Conservation (phyloP, 1,139 yeast genomes). For the Taphrina populina region DNA sequence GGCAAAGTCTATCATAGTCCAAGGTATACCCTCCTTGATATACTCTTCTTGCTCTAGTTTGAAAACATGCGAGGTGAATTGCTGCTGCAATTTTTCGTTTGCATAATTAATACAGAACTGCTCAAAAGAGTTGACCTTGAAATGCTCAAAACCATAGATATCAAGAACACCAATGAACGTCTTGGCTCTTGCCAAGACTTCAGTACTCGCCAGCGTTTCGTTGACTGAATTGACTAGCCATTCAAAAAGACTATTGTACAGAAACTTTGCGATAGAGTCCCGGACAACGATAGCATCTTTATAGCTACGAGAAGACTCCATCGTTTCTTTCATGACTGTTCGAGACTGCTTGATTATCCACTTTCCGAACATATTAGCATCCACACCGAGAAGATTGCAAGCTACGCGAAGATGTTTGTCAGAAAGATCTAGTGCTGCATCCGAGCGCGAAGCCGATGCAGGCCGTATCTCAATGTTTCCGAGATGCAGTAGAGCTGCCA, state of each 20-base stretch:
- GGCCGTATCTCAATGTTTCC: conserved; percentile 77
- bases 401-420: conserved; percentile 84
- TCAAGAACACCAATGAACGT: conserved; percentile 95
- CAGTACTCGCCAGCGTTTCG: conserved; percentile 69
- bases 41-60: conserved; percentile 96
- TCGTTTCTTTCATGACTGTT: conserved; percentile 87
- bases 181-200: conserved; percentile 55
- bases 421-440: conserved; percentile 77
- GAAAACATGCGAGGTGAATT: conserved; percentile 94
- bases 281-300: conserved; percentile 88
- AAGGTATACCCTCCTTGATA: conserved; percentile 84
- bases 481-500: conserved; percentile 86
- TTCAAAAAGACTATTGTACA: conserved; percentile 88
- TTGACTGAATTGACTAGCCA: conserved; percentile 90
- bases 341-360: conserved; percentile 95
- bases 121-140: conserved; percentile 89
- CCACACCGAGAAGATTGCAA: conserved; percentile 80
- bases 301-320: conserved; percentile 76
- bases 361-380: conserved; percentile 70
- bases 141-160: conserved; percentile 96
- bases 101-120: conserved; percentile 98
- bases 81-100: conserved; percentile 95
- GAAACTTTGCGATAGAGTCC: conserved; percentile 92
- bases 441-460: conserved; percentile 71
- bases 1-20: conserved; percentile 94